These are phyloP conservation scores for Clitoria ternatea DNA, from an alignment of 306 rosid species.

Conservation along the genomic window DNA sequence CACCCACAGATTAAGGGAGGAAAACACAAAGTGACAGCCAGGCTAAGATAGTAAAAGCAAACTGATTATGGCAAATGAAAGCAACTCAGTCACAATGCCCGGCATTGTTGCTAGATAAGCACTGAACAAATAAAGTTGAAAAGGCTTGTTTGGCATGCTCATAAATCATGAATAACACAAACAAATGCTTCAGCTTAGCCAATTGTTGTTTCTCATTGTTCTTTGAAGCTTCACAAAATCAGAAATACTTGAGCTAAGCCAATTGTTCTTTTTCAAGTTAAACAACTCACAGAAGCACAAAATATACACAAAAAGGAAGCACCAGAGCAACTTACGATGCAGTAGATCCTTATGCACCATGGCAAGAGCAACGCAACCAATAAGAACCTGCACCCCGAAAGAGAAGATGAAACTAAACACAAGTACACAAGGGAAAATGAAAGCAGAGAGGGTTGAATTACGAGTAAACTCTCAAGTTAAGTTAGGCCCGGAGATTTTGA, in stretches of 20 bases:
- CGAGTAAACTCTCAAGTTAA: too few species aligned
- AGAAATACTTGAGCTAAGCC: neutral
- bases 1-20: too few species aligned
- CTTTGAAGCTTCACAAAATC: neutral
- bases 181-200: neutral
- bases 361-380: conserved; percentile 88
- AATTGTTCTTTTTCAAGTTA: neutral
- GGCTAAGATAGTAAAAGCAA: too few species aligned
- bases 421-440: neutral
- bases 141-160: too few species aligned
- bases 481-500: too few species aligned
- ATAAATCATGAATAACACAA: too few species aligned
- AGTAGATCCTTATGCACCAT: conserved; percentile 84
- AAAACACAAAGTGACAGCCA: too few species aligned
- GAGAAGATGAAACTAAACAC: conserved; percentile 8
- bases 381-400: conserved; percentile 59
- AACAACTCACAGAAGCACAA: neutral
- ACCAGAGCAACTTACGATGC: conserved; percentile 55
- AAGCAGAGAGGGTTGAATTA: neutral
- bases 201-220: neutral
- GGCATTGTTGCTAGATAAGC: too few species aligned
- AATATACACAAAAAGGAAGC: neutral
- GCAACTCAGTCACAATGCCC: too few species aligned
- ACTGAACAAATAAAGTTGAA: too few species aligned
- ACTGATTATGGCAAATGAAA: too few species aligned